Percentiles rank a stretch among this genome's conserved stretches.
Evolutionary conservation across 2,329 filamentous ascomycete species (phyloP).

Genomic region (Curvularia sp.): DNA sequence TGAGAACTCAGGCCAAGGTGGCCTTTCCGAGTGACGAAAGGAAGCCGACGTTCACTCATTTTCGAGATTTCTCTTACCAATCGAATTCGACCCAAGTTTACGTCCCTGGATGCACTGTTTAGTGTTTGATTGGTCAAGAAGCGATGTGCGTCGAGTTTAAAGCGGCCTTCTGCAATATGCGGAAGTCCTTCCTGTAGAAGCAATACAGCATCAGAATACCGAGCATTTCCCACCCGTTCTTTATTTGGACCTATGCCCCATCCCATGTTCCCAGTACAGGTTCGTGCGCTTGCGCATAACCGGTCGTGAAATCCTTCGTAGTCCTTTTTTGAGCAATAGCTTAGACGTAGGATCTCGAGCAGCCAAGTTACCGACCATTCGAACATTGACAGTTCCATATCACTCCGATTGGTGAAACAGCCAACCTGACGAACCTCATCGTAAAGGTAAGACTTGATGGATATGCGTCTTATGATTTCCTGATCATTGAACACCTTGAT

Average conservation of each 20-base stretch:
- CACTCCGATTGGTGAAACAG: not conserved
- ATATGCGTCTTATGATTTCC: not conserved
- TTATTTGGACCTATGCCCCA: not conserved
- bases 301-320: not conserved
- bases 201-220: not conserved
- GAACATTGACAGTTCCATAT: not conserved
- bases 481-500: not conserved
- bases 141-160: not conserved
- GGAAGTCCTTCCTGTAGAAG: not conserved
- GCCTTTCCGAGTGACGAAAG: slow-evolving; percentile 24
- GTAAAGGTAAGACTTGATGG: not conserved
- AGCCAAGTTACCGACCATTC: slow-evolving; percentile 1
- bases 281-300: slow-evolving; percentile 1
- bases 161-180: not conserved
- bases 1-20: slow-evolving; percentile 21
- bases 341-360: not conserved
- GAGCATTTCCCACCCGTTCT: not conserved
- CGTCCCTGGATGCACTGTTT: not conserved
- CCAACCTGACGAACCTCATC: not conserved
- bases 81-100: not conserved
- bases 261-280: too few relatives aligned
- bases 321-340: not conserved
- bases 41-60: slow-evolving; percentile 20
- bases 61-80: slow-evolving; percentile 12
- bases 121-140: not conserved